A percentile compares a stretch with the other conserved stretches of the same genome.
phyloP scores from a whole-genome alignment of 352 stramenopile species.

The Pythium oligandrum region DNA sequence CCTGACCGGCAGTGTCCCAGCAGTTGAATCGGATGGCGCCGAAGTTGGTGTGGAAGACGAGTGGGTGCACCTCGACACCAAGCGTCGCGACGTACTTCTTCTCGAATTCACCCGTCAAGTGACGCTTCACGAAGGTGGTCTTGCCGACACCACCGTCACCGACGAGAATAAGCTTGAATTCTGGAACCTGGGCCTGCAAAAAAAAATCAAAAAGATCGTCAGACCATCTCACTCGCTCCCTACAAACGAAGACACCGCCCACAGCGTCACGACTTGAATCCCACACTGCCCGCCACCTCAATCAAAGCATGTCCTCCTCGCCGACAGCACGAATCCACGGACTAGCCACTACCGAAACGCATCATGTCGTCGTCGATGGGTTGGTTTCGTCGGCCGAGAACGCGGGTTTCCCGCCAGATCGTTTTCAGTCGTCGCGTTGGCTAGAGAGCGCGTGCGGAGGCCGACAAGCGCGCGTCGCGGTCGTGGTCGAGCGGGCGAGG shows the following conservation, averaged over 20 bases:
- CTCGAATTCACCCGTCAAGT: conserved; percentile 99
- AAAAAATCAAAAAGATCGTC: conserved; percentile 4
- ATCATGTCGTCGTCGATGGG: too few species aligned
- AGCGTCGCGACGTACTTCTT: conserved; percentile 99
- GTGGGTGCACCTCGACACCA: conserved; percentile 98
- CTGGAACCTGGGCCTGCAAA: conserved; percentile 79
- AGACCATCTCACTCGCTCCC: neutral
- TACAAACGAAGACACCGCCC: too few species aligned
- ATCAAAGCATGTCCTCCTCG: too few species aligned
- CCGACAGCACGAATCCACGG: too few species aligned
- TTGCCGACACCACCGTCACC: conserved; percentile 99
- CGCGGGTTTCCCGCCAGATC: too few species aligned
- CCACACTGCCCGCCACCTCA: too few species aligned
- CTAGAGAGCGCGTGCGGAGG: too few species aligned
- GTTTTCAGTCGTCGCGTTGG: too few species aligned
- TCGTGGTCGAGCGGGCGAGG: neutral
- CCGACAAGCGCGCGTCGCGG: too few species aligned
- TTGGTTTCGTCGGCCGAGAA: too few species aligned
- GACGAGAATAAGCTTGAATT: conserved; percentile 99
- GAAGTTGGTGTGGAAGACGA: conserved; percentile 99
- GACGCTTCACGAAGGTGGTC: conserved; percentile 99
- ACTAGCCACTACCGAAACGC: too few species aligned
- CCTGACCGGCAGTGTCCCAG: conserved; percentile 99
- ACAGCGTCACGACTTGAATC: too few species aligned
- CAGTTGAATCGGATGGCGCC: conserved; percentile 99